A percentile compares a stretch with the other conserved stretches of the same genome.
Evolutionary conservation across 768 basidiomycete genomes (phyloP).

Genomic region (Russula sp.): DNA sequence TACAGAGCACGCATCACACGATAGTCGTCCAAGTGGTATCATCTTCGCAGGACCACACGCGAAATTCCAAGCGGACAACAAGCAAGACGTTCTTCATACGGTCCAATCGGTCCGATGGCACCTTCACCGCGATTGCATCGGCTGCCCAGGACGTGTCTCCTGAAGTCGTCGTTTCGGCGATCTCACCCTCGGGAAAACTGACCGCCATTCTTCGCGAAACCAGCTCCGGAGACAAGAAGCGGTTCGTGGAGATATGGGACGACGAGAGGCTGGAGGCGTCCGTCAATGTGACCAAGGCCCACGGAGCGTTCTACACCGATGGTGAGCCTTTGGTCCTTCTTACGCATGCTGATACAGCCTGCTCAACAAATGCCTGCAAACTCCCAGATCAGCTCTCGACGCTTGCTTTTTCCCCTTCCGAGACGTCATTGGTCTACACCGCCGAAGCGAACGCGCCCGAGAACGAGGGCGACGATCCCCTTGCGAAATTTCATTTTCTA

Average conservation of each 20-base stretch:
- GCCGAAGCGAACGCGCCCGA: conserved; percentile 22
- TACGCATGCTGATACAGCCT: neutral
- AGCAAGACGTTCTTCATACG: conserved; percentile 20
- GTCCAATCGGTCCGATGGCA: conserved; percentile 9
- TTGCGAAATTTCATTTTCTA: conserved; percentile 18
- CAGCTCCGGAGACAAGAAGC: conserved; percentile 20
- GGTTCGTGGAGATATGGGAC: conserved; percentile 30
- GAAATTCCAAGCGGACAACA: conserved; percentile 20
- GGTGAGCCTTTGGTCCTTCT: conserved; percentile 21
- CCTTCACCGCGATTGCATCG: conserved; percentile 16
- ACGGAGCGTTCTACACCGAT: conserved; percentile 29
- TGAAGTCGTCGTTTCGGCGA: conserved; percentile 21
- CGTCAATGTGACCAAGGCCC: conserved; percentile 23
- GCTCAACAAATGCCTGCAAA: neutral
- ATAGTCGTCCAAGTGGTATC: conserved; percentile 20
- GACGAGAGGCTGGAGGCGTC: conserved; percentile 23
- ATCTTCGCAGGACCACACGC: conserved; percentile 16
- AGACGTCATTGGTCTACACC: conserved; percentile 21
- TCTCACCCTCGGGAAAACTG: conserved; percentile 26
- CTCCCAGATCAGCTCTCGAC: conserved; percentile 18
- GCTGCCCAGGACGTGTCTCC: conserved; percentile 22
- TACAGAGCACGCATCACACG: neutral
- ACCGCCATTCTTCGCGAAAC: conserved; percentile 27
- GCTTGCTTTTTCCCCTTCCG: conserved; percentile 21
- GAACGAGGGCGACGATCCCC: conserved; percentile 10